phyloP scores from a whole-genome alignment of 106 monocot species.

The Platanthera zijinensis region DNA sequence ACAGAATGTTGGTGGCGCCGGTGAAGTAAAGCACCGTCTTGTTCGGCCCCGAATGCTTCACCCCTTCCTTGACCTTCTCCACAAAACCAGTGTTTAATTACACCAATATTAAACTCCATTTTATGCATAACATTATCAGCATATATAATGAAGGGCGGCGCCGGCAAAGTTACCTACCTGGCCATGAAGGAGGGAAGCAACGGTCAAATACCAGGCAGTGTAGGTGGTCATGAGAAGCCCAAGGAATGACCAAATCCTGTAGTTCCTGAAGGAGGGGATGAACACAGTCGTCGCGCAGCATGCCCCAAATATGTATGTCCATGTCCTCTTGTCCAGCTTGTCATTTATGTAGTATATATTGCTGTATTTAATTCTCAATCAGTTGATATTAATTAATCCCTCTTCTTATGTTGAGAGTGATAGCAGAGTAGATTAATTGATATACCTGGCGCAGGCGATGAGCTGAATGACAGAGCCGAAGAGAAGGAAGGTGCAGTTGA shows the following conservation, averaged over 20 bases:
- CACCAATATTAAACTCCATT: neutral
- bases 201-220: conserved; percentile 71
- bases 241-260: conserved; percentile 70
- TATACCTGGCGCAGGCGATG: conserved; percentile 67
- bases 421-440: too few relatives aligned
- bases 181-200: conserved; percentile 62
- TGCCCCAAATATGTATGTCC: conserved; percentile 80
- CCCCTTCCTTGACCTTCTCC: conserved; percentile 56
- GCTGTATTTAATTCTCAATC: conserved; percentile 13
- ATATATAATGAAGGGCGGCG: neutral
- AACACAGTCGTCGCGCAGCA: conserved; percentile 82
- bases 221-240: conserved; percentile 77
- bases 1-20: conserved; percentile 80
- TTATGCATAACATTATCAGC: neutral
- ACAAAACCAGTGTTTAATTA: neutral
- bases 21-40: conserved; percentile 74
- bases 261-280: conserved; percentile 89
- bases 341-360: conserved; percentile 85
- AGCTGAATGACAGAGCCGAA: conserved; percentile 84
- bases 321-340: conserved; percentile 75
- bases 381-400: too few relatives aligned
- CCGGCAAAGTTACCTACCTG: conserved; percentile 27
- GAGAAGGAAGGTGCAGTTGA: conserved; percentile 79
- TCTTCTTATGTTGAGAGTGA: too few relatives aligned
- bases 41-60: conserved; percentile 66